Evolutionary conservation across 805 yeast genomes (phyloP).

Genomic region (Kazachstania martiniae): DNA sequence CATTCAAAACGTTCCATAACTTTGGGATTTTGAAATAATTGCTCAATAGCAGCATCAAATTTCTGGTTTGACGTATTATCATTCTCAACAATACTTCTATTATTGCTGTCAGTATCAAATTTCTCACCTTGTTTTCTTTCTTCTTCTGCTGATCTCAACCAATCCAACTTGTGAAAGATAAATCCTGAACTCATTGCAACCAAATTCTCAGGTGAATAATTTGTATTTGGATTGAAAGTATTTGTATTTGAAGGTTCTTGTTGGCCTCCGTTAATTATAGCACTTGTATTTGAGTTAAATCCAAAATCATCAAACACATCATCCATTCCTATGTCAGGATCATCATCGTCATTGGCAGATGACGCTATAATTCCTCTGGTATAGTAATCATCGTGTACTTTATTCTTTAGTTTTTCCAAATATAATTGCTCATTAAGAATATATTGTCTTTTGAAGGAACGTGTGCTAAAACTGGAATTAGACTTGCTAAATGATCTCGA

Average conservation of each 20-base stretch:
- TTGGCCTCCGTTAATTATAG: too few species aligned
- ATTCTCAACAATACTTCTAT: neutral
- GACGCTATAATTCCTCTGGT: conserved; percentile 48
- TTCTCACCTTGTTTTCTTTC: conserved; percentile 1
- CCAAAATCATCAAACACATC: conserved; percentile 8
- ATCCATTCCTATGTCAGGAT: conserved; percentile 3
- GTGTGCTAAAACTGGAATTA: too few species aligned
- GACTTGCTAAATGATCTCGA: too few species aligned
- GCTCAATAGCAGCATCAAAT: conserved; percentile 1
- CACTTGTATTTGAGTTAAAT: conserved; percentile 13
- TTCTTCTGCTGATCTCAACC: conserved; percentile 27
- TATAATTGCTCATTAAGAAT: conserved; percentile 56
- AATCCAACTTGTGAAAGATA: conserved; percentile 20
- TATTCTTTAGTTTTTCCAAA: conserved; percentile 50
- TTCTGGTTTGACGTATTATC: too few species aligned
- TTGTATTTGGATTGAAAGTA: neutral
- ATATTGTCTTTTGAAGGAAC: conserved; percentile 21
- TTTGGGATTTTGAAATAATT: conserved; percentile 25
- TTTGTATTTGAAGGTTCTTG: too few species aligned
- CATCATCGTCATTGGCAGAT: conserved; percentile 24
- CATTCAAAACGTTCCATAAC: conserved; percentile 80
- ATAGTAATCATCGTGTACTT: conserved; percentile 47
- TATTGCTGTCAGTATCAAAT: neutral
- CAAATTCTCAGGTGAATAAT: conserved; percentile 5
- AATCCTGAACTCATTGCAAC: conserved; percentile 20